A percentile compares a stretch with the other conserved stretches of the same genome.
phyloP scores from a whole-genome alignment of 305 asterid genomes.

The Fraxinus xanthoxyloides region DNA sequence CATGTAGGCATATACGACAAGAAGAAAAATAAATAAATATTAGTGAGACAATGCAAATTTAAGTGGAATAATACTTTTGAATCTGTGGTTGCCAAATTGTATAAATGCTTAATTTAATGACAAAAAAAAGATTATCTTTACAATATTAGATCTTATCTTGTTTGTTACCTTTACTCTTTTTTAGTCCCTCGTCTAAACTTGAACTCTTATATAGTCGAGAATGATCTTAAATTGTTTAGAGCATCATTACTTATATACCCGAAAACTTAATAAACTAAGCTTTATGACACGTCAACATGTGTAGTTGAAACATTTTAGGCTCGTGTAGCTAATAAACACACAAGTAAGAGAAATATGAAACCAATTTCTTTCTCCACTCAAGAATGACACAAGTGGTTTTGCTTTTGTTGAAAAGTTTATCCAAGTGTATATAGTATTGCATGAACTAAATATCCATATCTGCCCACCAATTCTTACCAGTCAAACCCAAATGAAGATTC shows the following conservation, averaged over 20 bases:
- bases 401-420: neutral
- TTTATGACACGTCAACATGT: neutral
- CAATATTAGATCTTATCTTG: neutral
- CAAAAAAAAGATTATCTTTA: neutral
- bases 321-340: neutral
- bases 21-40: neutral
- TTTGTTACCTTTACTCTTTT: neutral
- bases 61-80: neutral
- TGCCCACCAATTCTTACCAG: constrained; percentile 28
- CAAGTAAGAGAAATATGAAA: neutral
- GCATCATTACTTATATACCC: neutral
- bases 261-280: too few relatives aligned
- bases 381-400: neutral
- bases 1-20: neutral
- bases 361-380: neutral
- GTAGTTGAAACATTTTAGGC: neutral
- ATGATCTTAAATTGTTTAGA: too few relatives aligned
- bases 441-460: constrained; percentile 22
- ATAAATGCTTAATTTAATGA: too few relatives aligned
- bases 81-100: too few relatives aligned
- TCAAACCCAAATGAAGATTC: constrained; percentile 20
- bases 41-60: neutral
- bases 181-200: neutral
- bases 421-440: neutral
- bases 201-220: neutral